phyloP scores from a whole-genome alignment of 129 eudicot species.

The Artemisia tridentata region DNA sequence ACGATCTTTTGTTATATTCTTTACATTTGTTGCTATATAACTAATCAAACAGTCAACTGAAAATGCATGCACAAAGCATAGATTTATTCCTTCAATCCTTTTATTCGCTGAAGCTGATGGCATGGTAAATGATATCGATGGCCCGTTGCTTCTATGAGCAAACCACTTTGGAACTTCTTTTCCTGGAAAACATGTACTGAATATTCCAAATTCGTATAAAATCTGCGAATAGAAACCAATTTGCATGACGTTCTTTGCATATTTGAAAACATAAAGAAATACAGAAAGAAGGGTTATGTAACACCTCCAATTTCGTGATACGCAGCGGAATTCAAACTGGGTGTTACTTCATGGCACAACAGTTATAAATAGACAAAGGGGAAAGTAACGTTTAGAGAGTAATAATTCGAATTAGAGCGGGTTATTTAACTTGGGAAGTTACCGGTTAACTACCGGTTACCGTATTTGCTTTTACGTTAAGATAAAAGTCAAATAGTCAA shows the following conservation, averaged over 20 bases:
- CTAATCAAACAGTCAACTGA: background rate
- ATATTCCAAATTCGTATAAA: conserved; percentile 9
- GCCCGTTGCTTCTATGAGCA: background rate
- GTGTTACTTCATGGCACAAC: too few relatives aligned
- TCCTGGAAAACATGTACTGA: conserved; percentile 20
- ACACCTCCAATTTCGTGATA: too few relatives aligned
- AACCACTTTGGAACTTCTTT: conserved; percentile 11
- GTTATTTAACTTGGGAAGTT: too few relatives aligned
- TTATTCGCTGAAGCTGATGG: background rate
- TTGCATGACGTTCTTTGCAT: background rate
- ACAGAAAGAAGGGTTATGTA: background rate
- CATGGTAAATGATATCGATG: background rate
- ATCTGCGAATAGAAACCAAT: background rate
- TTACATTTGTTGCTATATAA: background rate
- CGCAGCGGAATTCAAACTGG: too few relatives aligned
- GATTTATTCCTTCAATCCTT: background rate
- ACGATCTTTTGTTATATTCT: background rate
- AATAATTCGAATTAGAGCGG: too few relatives aligned
- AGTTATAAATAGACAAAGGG: too few relatives aligned
- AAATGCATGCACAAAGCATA: conserved; percentile 1
- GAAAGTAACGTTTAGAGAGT: too few relatives aligned
- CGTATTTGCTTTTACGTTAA: too few relatives aligned
- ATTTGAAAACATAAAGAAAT: background rate
- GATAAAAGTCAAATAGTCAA: too few relatives aligned
- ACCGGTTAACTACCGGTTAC: too few relatives aligned